Conservation (phyloP, 2,329 filamentous ascomycete genomes). For the Onygena corvina region DNA sequence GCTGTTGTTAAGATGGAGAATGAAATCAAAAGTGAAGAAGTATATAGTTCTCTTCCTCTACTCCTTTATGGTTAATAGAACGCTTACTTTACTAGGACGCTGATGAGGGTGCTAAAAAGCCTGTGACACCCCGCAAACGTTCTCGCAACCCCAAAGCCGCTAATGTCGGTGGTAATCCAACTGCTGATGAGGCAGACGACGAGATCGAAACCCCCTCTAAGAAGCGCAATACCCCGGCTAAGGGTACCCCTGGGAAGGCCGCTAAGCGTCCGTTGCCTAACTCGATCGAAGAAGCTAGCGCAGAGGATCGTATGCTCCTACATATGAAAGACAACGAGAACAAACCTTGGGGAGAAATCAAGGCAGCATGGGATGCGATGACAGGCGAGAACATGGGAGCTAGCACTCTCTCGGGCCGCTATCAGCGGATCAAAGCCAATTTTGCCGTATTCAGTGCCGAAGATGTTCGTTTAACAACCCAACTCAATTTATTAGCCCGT, state of each 20-base stretch:
- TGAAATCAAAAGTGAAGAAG: not conserved
- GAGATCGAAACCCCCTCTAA: not conserved
- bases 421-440: conserved; percentile 30
- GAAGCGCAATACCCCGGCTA: conserved; percentile 2
- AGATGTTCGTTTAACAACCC: conserved; percentile 22
- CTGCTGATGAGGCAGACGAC: not conserved
- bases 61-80: not conserved
- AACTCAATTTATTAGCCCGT: not conserved
- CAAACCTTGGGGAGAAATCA: conserved; percentile 22
- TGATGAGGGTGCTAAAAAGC: conserved; percentile 12
- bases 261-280: conserved; percentile 20
- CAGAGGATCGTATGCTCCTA: conserved; percentile 21
- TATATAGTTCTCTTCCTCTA: not conserved
- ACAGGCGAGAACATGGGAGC: conserved; percentile 25
- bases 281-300: conserved; percentile 16
- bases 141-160: conserved; percentile 7
- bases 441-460: conserved; percentile 27
- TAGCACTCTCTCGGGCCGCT: conserved; percentile 30
- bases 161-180: not conserved
- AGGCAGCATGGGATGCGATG: conserved; percentile 15
- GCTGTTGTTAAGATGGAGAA: not conserved
- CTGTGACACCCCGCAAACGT: conserved; percentile 2
- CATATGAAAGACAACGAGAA: conserved; percentile 22
- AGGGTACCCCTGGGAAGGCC: conserved; percentile 5
- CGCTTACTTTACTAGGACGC: not conserved